Percentiles rank a stretch among this genome's conserved stretches.
Conservation (phyloP, 139 green algal species). For the Eudorina sp. region DNA sequence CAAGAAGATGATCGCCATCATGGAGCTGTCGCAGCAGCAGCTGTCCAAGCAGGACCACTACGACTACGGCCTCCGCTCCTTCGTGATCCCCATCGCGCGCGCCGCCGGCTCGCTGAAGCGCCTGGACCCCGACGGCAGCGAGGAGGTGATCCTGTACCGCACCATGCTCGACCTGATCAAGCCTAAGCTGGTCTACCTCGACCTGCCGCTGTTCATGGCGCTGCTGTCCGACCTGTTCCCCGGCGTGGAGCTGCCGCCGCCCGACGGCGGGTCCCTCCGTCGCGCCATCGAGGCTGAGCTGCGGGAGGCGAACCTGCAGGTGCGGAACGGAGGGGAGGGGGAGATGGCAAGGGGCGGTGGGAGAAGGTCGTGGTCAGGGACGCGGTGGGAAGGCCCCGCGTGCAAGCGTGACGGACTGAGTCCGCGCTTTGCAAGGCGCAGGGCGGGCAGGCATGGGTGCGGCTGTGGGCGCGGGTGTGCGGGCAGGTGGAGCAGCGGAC, state of each 20-base stretch:
- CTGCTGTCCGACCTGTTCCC: slow-evolving; percentile 90
- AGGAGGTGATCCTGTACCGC: slow-evolving; percentile 88
- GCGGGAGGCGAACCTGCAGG: slow-evolving; percentile 78
- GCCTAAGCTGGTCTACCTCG: slow-evolving; percentile 89
- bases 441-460: no score
- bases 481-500: no score
- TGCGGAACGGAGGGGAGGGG: slow-evolving; percentile 19
- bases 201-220: slow-evolving; percentile 89
- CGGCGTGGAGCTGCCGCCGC: slow-evolving; percentile 80
- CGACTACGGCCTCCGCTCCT: slow-evolving; percentile 86
- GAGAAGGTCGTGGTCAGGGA: no score
- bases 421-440: no score
- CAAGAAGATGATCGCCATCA: slow-evolving; percentile 94
- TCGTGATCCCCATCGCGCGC: slow-evolving; percentile 89
- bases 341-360: no score
- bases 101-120: slow-evolving; percentile 87
- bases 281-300: slow-evolving; percentile 82
- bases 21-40: slow-evolving; percentile 91
- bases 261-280: slow-evolving; percentile 72
- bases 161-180: slow-evolving; percentile 91
- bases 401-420: no score
- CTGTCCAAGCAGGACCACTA: slow-evolving; percentile 93
- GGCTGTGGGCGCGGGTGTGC: no score
- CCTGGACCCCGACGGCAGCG: slow-evolving; percentile 76
- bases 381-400: no score